Conservation (phyloP, 1,284 basidiomycete genomes). For the Phellopilus nigrolimitatus region DNA sequence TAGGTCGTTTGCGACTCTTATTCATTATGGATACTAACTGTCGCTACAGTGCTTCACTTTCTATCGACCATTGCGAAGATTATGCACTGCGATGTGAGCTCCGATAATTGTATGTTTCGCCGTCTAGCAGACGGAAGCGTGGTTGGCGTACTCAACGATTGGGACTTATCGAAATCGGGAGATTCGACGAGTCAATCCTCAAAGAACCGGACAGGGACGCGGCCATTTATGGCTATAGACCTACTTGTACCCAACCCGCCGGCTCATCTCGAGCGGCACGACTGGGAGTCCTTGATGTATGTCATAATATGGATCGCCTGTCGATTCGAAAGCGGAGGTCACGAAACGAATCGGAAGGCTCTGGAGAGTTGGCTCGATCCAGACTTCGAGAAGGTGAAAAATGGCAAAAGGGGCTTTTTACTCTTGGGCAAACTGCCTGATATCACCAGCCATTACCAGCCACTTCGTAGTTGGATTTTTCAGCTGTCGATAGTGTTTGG, state of each 20-base stretch:
- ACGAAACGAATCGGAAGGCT: not conserved
- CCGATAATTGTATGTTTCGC: not conserved
- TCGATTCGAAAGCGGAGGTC: not conserved
- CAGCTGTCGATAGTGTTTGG: too few relatives aligned
- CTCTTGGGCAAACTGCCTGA: too few relatives aligned
- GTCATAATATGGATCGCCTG: not conserved
- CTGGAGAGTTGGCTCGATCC: not conserved
- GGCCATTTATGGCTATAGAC: not conserved
- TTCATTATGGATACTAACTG: too few relatives aligned
- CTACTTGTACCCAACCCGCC: not conserved
- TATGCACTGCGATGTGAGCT: not conserved
- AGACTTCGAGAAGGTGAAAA: not conserved
- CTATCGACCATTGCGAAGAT: not conserved
- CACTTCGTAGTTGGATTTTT: too few relatives aligned
- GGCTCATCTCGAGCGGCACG: not conserved
- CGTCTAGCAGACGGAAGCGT: not conserved
- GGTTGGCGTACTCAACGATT: not conserved
- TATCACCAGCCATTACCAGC: too few relatives aligned
- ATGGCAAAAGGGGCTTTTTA: too few relatives aligned
- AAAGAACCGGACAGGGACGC: not conserved
- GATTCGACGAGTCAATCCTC: not conserved
- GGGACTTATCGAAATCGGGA: not conserved
- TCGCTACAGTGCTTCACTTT: too few relatives aligned
- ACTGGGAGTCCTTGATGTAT: not conserved
- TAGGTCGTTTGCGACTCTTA: not conserved